These are phyloP conservation scores for Taiozyma sp. DNA, from an alignment of 1,139 yeast genomes.

Conservation along the genomic window DNA sequence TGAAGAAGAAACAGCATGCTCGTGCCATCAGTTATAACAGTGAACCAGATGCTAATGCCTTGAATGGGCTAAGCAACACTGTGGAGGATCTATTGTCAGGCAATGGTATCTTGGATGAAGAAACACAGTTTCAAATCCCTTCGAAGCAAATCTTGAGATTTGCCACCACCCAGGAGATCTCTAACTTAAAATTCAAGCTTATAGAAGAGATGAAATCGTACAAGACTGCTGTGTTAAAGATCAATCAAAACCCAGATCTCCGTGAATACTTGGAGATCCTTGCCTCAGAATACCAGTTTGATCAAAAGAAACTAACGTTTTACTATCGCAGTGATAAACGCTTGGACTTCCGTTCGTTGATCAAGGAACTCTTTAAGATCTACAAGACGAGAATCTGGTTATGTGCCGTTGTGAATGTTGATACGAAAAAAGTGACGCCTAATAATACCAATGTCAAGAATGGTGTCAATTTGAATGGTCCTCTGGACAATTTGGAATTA, in stretches of 20 bases:
- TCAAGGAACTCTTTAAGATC: conserved; percentile 85
- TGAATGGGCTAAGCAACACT: conserved; percentile 15
- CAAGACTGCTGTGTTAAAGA: conserved; percentile 31
- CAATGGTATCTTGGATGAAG: conserved; percentile 34
- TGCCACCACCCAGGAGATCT: conserved; percentile 33
- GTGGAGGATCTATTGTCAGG: conserved; percentile 21
- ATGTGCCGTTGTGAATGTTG: conserved; percentile 60
- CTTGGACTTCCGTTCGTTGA: conserved; percentile 88
- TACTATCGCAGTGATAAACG: conserved; percentile 71
- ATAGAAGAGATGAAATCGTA: conserved; percentile 45
- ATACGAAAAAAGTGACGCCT: conserved; percentile 2
- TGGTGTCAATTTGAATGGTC: conserved; percentile 5
- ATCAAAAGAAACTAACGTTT: conserved; percentile 87
- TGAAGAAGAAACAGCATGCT: conserved; percentile 72
- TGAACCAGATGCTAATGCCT: conserved; percentile 1
- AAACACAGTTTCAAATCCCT: conserved; percentile 35
- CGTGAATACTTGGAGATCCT: conserved; percentile 37
- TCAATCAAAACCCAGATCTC: conserved; percentile 21
- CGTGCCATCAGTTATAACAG: conserved; percentile 55
- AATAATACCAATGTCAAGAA: conserved; percentile 1
- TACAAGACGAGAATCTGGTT: conserved; percentile 97
- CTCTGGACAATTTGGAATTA: conserved; percentile 8
- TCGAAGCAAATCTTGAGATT: conserved; percentile 44
- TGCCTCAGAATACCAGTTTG: conserved; percentile 93
- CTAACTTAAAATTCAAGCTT: conserved; percentile 31